Percentiles rank a stretch among this genome's conserved stretches.
These are phyloP conservation scores for Verruconis gallopava DNA, from an alignment of 2,329 filamentous ascomycete species.

Conservation along the genomic window DNA sequence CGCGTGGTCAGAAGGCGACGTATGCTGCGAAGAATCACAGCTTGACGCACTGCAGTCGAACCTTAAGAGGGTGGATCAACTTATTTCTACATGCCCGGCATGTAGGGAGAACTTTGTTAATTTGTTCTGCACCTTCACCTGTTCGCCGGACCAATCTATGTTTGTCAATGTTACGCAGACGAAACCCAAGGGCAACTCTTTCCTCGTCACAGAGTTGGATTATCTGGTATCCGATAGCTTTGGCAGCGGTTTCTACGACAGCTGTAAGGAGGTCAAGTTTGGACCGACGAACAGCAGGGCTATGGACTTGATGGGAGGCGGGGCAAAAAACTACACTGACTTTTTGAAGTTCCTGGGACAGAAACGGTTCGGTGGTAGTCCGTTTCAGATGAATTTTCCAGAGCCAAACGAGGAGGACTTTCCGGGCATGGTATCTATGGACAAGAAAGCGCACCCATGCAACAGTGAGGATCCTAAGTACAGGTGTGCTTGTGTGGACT, in stretches of 20 bases:
- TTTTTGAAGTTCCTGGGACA: constrained; percentile 88
- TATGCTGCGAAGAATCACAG: constrained; percentile 78
- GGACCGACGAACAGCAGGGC: constrained; percentile 85
- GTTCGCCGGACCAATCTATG: constrained; percentile 88
- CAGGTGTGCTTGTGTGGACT: constrained; percentile 88
- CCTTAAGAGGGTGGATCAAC: constrained; percentile 71
- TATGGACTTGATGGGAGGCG: constrained; percentile 92
- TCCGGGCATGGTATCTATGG: constrained; percentile 55
- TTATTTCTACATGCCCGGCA: constrained; percentile 87
- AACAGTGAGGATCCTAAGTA: constrained; percentile 79
- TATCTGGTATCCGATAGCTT: constrained; percentile 78
- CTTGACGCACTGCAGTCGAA: constrained; percentile 71
- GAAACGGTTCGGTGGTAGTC: constrained; percentile 81
- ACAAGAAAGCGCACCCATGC: constrained; percentile 70
- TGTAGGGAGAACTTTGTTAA: constrained; percentile 99
- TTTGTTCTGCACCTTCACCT: constrained; percentile 94
- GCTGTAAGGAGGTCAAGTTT: constrained; percentile 98
- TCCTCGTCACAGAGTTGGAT: constrained; percentile 76
- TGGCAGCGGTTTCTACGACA: constrained; percentile 81
- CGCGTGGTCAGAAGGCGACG: constrained; percentile 70
- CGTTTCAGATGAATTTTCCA: constrained; percentile 96
- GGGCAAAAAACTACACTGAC: constrained; percentile 76
- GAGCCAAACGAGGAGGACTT: constrained; percentile 44
- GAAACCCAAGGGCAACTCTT: constrained; percentile 45
- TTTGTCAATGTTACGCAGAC: constrained; percentile 86